These are phyloP conservation scores for Penicillium turbatum DNA, from an alignment of 495 filamentous ascomycete genomes.

Conservation along the genomic window DNA sequence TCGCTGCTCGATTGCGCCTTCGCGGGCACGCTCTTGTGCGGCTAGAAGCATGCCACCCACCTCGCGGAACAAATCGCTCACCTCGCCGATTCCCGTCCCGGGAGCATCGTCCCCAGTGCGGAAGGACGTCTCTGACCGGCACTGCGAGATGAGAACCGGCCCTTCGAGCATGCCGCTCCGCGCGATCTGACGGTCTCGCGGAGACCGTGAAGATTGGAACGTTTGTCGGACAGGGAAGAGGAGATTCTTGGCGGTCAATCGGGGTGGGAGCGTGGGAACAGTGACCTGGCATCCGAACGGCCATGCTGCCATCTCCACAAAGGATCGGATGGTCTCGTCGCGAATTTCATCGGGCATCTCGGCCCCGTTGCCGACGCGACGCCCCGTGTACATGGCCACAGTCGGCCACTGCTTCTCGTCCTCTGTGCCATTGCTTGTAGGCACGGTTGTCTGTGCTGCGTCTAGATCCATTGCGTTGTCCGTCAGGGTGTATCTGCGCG, in stretches of 20 bases:
- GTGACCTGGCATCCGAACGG: constrained; percentile 72
- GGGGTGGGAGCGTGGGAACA: constrained; percentile 57
- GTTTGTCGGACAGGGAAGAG: constrained; percentile 50
- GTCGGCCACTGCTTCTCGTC: constrained; percentile 4
- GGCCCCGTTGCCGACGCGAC: constrained; percentile 57
- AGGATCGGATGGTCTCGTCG: constrained; percentile 61
- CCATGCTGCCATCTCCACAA: constrained; percentile 76
- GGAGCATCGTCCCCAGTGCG: constrained; percentile 29
- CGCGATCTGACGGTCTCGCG: constrained; percentile 62
- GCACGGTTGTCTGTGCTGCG: not conserved
- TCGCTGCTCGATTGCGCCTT: constrained; percentile 59
- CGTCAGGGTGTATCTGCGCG: not conserved
- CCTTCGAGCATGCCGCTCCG: constrained; percentile 73
- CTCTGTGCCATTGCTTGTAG: not conserved
- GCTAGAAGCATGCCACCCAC: constrained; percentile 68
- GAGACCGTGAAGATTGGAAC: constrained; percentile 61
- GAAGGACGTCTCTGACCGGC: constrained; percentile 57
- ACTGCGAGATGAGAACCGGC: constrained; percentile 56
- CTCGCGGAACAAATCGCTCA: constrained; percentile 69
- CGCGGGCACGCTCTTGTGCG: constrained; percentile 76
- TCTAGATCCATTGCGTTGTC: constrained; percentile 37
- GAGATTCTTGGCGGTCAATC: constrained; percentile 52
- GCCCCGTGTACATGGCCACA: constrained; percentile 44
- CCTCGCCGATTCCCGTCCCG: constrained; percentile 51
- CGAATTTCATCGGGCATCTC: constrained; percentile 76